phyloP scores from a whole-genome alignment of 441 rosid species.

The Populus hybrid region DNA sequence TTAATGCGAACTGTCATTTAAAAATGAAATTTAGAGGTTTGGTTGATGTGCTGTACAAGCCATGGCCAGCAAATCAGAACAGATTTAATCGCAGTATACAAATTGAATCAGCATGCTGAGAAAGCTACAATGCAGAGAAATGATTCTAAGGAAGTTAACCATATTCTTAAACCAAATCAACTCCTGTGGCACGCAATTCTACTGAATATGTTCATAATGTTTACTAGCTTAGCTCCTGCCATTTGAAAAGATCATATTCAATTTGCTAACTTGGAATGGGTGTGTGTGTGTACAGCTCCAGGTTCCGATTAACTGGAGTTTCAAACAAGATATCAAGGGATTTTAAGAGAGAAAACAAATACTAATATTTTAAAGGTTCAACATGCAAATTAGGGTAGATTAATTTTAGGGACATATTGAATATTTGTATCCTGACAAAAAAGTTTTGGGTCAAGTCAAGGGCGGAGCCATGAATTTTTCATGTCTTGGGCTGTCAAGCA shows the following conservation, averaged over 20 bases:
- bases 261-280: no score
- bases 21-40: not conserved
- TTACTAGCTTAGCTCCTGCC: no score
- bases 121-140: not conserved
- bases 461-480: no score
- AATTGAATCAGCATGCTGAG: not conserved
- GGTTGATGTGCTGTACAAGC: not conserved
- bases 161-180: no score
- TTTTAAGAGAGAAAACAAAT: not conserved
- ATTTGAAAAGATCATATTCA: no score
- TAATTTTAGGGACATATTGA: no score
- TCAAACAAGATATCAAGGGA: not conserved
- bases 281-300: not conserved
- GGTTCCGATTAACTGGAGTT: not conserved
- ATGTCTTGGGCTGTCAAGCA: no score
- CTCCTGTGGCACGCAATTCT: no score
- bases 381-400: not conserved
- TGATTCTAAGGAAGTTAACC: not conserved
- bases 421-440: no score
- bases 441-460: no score
- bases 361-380: not conserved
- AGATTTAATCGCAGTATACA: not conserved
- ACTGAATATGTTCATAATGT: no score
- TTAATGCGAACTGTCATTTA: not conserved
- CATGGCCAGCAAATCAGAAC: conserved; percentile 8